Conservation (phyloP, 2,329 filamentous ascomycete genomes). For the Endothia cerciana region DNA sequence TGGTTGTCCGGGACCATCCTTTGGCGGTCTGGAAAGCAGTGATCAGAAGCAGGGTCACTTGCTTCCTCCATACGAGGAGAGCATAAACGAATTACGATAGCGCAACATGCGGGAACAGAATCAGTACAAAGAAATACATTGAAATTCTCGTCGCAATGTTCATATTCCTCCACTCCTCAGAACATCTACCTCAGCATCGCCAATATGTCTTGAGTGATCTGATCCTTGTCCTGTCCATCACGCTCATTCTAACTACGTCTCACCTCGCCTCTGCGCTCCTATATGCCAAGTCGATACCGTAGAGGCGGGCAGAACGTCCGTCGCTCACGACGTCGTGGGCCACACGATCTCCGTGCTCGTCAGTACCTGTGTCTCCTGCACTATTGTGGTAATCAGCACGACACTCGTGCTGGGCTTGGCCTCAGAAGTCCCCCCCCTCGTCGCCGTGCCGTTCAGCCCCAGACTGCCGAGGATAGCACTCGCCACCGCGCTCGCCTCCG, state of each 20-base stretch:
- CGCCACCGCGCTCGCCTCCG: neutral
- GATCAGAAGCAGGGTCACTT: no score
- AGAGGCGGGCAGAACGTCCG: neutral
- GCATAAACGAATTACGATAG: neutral
- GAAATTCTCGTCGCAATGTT: neutral
- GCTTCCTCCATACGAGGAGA: no score
- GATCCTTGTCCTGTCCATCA: neutral
- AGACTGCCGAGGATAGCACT: neutral
- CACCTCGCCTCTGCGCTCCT: neutral
- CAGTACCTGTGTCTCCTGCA: neutral
- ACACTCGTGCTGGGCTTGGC: neutral
- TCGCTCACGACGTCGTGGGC: neutral
- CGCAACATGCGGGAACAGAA: neutral
- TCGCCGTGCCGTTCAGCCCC: neutral
- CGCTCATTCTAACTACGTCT: neutral
- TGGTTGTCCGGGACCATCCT: no score
- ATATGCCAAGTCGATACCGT: neutral
- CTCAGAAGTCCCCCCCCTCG: neutral
- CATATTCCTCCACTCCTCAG: neutral
- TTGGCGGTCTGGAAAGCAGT: no score
- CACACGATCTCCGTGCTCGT: neutral
- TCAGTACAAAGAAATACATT: neutral
- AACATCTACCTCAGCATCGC: neutral
- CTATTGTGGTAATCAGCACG: neutral
- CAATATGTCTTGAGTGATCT: neutral